Conservation (phyloP, 345 rosid species). For the Populus alba region DNA sequence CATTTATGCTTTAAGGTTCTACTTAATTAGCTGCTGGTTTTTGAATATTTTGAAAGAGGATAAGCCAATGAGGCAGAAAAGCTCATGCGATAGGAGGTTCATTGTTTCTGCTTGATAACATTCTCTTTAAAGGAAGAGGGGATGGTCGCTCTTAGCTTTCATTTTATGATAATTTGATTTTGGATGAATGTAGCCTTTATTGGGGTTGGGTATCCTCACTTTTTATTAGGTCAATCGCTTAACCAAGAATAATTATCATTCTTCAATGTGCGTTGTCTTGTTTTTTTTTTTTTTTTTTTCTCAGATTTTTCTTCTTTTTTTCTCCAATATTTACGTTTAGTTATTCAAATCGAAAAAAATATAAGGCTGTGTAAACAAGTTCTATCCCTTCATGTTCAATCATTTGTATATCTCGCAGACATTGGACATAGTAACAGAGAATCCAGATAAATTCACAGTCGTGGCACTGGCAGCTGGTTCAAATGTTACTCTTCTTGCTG, state of each 20-base stretch:
- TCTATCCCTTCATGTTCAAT: neutral
- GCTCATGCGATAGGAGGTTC: neutral
- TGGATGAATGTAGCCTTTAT: neutral
- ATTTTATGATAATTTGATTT: neutral
- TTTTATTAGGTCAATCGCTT: neutral
- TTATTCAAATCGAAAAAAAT: too few relatives aligned
- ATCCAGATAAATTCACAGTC: slow-evolving; percentile 81
- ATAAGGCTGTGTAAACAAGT: neutral
- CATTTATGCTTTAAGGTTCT: neutral
- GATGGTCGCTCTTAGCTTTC: neutral
- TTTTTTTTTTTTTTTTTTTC: neutral
- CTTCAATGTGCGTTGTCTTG: neutral
- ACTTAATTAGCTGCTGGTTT: neutral
- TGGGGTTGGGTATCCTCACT: neutral
- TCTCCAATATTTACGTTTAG: too few relatives aligned
- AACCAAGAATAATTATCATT: neutral
- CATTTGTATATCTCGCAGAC: slow-evolving; percentile 52
- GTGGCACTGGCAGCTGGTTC: slow-evolving; percentile 98
- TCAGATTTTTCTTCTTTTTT: neutral
- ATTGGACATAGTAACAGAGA: slow-evolving; percentile 82
- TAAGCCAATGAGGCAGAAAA: neutral
- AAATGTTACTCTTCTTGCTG: slow-evolving; percentile 86
- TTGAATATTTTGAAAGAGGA: neutral
- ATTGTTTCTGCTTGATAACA: neutral
- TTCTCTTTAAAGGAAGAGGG: neutral